Evolutionary conservation across 2,329 filamentous ascomycete species (phyloP).

Genomic region (Stachybotrys echinatus): DNA sequence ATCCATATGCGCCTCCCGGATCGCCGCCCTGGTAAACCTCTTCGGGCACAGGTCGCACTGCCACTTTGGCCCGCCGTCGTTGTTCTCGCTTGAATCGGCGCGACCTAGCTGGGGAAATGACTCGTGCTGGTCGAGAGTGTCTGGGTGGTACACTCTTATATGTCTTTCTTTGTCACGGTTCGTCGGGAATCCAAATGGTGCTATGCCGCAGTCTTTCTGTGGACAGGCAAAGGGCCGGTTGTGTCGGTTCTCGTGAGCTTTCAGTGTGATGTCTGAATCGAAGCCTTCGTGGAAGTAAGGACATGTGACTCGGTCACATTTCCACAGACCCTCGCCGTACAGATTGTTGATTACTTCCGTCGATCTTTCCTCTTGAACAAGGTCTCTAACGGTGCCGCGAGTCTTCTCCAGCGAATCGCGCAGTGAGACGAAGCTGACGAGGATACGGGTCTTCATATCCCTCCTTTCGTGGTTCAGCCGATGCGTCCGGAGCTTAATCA

Average conservation of each 20-base stretch:
- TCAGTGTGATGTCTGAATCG: slow-evolving; percentile 16
- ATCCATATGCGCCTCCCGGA: background rate
- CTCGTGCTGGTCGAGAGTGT: background rate
- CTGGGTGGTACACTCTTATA: slow-evolving; percentile 6
- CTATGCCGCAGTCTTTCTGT: slow-evolving; percentile 5
- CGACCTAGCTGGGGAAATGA: background rate
- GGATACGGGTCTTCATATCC: slow-evolving; percentile 12
- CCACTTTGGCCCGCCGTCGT: background rate
- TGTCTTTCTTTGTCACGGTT: slow-evolving; percentile 29
- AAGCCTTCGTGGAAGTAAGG: slow-evolving; percentile 38
- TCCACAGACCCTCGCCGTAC: slow-evolving; percentile 33
- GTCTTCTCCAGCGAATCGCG: slow-evolving; percentile 14
- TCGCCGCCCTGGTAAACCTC: background rate
- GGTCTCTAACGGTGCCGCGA: slow-evolving; percentile 18
- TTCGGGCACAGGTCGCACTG: background rate
- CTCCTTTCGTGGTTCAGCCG: background rate
- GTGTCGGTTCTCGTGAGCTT: slow-evolving; percentile 32
- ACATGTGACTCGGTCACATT: slow-evolving; percentile 34
- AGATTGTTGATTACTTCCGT: slow-evolving; percentile 17
- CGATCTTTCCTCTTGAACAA: slow-evolving; percentile 1
- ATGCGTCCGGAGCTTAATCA: background rate
- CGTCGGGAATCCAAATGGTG: slow-evolving; percentile 29
- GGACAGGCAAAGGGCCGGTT: slow-evolving; percentile 33
- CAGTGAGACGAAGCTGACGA: slow-evolving; percentile 5
- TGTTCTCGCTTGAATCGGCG: background rate